phyloP scores from a whole-genome alignment of 768 basidiomycete species.

The Mycena metata region DNA sequence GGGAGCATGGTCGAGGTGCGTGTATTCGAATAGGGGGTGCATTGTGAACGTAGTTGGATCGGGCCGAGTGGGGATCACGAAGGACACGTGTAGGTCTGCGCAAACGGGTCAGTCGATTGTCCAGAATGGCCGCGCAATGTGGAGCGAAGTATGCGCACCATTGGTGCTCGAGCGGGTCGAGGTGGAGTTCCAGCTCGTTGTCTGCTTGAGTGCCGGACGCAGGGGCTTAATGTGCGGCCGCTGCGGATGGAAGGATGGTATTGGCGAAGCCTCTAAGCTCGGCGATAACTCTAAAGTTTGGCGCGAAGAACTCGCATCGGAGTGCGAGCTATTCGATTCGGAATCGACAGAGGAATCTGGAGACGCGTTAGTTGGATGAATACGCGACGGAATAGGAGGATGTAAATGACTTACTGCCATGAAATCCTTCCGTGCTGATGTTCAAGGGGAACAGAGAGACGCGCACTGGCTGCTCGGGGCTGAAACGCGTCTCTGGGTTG shows the following conservation, averaged over 20 bases:
- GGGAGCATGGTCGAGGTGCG: conserved; percentile 68
- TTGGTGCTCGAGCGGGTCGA: conserved; percentile 23
- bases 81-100: conserved; percentile 36
- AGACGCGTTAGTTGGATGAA: not conserved
- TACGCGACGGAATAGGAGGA: not conserved
- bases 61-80: conserved; percentile 30
- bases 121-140: not conserved
- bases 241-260: not conserved
- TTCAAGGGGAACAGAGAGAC: conserved; percentile 24
- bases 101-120: not conserved
- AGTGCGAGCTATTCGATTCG: conserved; percentile 32
- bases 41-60: conserved; percentile 42
- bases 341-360: conserved; percentile 24
- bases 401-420: not conserved
- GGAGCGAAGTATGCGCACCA: conserved; percentile 17
- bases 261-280: not conserved
- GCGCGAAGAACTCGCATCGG: conserved; percentile 32
- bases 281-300: conserved; percentile 34
- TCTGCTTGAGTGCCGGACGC: conserved; percentile 37
- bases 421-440: not conserved
- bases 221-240: conserved; percentile 28
- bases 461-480: conserved; percentile 9
- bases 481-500: not conserved
- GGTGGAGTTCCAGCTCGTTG: conserved; percentile 32
- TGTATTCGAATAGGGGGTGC: conserved; percentile 74